Conservation (phyloP, 495 filamentous ascomycete species). For the Halenospora varia region DNA sequence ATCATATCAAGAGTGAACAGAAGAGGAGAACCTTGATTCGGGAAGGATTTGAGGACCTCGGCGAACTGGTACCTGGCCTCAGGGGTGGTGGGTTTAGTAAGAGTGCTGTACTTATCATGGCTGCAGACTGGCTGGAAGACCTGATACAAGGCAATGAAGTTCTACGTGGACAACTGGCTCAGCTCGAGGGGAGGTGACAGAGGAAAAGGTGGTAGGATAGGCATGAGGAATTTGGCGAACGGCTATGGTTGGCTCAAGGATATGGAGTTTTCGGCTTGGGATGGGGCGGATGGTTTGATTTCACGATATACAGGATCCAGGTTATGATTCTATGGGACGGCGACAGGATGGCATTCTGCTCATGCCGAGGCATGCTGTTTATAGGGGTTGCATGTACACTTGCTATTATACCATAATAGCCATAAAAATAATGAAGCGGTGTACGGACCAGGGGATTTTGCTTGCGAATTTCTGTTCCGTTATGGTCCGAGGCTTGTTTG, state of each 20-base stretch:
- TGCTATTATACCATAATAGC: no score
- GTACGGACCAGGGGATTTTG: background rate
- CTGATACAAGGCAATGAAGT: slow-evolving; percentile 62
- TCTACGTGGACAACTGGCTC: slow-evolving; percentile 41
- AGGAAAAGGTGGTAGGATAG: slow-evolving; percentile 1
- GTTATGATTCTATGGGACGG: background rate
- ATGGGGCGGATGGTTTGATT: slow-evolving; percentile 5
- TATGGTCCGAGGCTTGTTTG: background rate
- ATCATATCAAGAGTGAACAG: slow-evolving; percentile 87
- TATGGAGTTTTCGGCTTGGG: background rate
- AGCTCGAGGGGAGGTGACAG: slow-evolving; percentile 35
- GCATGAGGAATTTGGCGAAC: slow-evolving; percentile 11
- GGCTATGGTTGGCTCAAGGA: slow-evolving; percentile 6
- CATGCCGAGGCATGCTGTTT: background rate
- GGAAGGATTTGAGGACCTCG: slow-evolving; percentile 70
- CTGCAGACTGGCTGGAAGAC: slow-evolving; percentile 70
- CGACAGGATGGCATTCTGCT: background rate
- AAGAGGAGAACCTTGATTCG: slow-evolving; percentile 77
- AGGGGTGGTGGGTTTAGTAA: slow-evolving; percentile 71
- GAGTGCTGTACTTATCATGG: slow-evolving; percentile 66
- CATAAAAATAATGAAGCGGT: background rate
- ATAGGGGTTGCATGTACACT: no score
- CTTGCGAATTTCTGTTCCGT: background rate
- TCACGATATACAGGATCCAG: slow-evolving; percentile 19
- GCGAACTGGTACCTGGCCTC: slow-evolving; percentile 66